A percentile compares a stretch with the other conserved stretches of the same genome.
Conservation (phyloP, 1,139 yeast genomes). For the Pichia sorboxylosa region DNA sequence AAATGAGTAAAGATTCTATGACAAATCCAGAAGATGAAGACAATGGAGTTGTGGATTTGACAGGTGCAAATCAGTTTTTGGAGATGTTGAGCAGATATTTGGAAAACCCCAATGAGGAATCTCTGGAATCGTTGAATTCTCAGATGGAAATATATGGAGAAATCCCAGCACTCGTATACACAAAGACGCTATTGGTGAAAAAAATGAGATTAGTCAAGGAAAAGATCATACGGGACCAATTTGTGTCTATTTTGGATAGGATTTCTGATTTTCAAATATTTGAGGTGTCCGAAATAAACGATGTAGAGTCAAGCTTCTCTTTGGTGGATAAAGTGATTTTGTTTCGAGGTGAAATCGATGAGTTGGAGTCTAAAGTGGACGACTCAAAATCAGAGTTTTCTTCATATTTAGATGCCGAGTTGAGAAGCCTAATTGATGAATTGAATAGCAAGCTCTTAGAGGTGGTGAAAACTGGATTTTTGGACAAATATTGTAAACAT, state of each 20-base stretch:
- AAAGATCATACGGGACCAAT: neutral
- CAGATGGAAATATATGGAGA: constrained; percentile 6
- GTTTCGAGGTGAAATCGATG: constrained; percentile 2
- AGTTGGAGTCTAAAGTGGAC: neutral
- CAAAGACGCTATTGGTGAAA: constrained; percentile 7
- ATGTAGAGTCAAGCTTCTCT: neutral
- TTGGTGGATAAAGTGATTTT: constrained; percentile 1
- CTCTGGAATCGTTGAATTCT: constrained; percentile 1
- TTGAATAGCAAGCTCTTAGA: constrained; percentile 2
- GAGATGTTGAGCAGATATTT: constrained; percentile 1
- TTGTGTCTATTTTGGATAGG: constrained; percentile 1
- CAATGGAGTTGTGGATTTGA: too few species aligned
- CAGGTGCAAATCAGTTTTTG: constrained; percentile 3
- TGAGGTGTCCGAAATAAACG: constrained; percentile 1
- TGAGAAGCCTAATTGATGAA: neutral
- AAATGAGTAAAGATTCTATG: too few species aligned
- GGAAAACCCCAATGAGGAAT: neutral
- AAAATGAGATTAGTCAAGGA: constrained; percentile 6
- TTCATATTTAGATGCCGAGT: constrained; percentile 1
- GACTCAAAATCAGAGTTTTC: neutral
- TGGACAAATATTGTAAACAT: too few species aligned
- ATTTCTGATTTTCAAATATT: constrained; percentile 9
- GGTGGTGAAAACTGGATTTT: too few species aligned
- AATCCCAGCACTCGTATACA: constrained; percentile 8
- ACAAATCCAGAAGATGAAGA: too few species aligned